Percentiles rank a stretch among this genome's conserved stretches.
phyloP scores from a whole-genome alignment of 495 filamentous ascomycete genomes.

The Neurospora tetrasperma region DNA sequence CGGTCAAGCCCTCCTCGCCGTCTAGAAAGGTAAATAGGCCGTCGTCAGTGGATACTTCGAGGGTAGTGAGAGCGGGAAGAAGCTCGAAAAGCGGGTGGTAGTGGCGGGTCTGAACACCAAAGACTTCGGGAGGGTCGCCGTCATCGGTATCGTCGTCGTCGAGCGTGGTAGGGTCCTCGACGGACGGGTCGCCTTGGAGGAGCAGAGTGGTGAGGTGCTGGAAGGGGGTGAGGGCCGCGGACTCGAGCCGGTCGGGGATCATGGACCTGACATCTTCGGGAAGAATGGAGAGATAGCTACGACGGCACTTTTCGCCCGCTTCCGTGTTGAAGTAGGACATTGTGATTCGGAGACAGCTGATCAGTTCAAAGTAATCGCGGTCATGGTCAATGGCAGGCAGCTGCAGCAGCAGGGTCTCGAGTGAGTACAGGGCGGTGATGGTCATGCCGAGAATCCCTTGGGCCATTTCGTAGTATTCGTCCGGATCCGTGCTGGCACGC shows the following conservation, averaged over 20 bases:
- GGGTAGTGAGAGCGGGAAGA: slow-evolving; percentile 17
- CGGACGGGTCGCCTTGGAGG: slow-evolving; percentile 13
- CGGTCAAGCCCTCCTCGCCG: not conserved
- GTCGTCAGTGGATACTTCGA: slow-evolving; percentile 23
- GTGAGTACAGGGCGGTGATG: slow-evolving; percentile 11
- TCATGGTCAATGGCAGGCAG: slow-evolving; percentile 20
- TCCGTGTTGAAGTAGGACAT: slow-evolving; percentile 6
- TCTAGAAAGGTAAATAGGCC: slow-evolving; percentile 11
- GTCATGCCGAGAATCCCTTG: slow-evolving; percentile 16
- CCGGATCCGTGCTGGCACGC: not conserved
- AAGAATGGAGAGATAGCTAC: not conserved
- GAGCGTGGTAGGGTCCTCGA: slow-evolving; percentile 12
- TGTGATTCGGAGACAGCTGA: not conserved
- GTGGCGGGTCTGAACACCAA: slow-evolving; percentile 10
- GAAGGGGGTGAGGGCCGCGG: not conserved
- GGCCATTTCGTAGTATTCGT: slow-evolving; percentile 12
- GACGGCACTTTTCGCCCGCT: not conserved
- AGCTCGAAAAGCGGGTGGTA: slow-evolving; percentile 12
- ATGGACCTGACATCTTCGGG: not conserved
- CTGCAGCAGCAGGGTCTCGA: slow-evolving; percentile 21
- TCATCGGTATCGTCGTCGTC: slow-evolving; percentile 14
- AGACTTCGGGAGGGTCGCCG: slow-evolving; percentile 13
- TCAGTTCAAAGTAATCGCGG: slow-evolving; percentile 11
- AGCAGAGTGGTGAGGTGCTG: slow-evolving; percentile 7
- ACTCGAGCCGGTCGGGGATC: not conserved